Base-by-base conservation (phyloP, 805 yeast species). In the Dipodascus albidus region DNA sequence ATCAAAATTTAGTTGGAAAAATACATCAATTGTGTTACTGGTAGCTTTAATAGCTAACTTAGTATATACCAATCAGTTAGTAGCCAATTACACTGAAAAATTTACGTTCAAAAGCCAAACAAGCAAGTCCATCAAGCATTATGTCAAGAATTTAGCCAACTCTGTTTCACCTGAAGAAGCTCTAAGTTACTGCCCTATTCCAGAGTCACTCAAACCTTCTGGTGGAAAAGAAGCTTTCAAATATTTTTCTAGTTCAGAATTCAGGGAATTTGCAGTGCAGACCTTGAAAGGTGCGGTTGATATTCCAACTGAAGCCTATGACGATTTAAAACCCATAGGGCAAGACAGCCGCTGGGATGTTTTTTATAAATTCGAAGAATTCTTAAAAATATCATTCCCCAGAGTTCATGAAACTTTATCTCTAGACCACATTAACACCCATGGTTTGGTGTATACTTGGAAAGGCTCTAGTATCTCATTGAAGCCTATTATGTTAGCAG, bases 391-490 rank as follows among this genome's bases (percentile, higher is more conserved):
- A 17, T 68, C 79, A 2, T 85, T 81, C 67, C 87, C 90, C 0
- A 57, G 67, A 24, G 75, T 79, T 2, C 75, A 77, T 57, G 56
- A 68, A 24, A 62, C 70, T n/a, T 67, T 82, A 54, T 70, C 76
- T 48, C 72, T 82, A 14, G 79, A 75, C 55, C 73, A 68, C 19
- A 78, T 84, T 52, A 85, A 85, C 64, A 72, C 78, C 3, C 78
- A 79, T 57, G 87, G 86, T 2, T 68, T 87, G 52, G 71, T 87
- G 1, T 75, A 71, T 63, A 81, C 85, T 17, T 78, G 86, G 78
- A 62, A 74, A 55, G 93, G 95, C 3, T 64, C 77, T 3, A 62
- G 76, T 50, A 41, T 60, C 9, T 54, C 64, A 2, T 68, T 82
- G 57, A 81, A 83, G 64, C 88, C 88, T 15, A 58, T 81, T 42